These are phyloP conservation scores for Penicillium palitans DNA, from an alignment of 2,329 filamentous ascomycete genomes.

Conservation along the genomic window DNA sequence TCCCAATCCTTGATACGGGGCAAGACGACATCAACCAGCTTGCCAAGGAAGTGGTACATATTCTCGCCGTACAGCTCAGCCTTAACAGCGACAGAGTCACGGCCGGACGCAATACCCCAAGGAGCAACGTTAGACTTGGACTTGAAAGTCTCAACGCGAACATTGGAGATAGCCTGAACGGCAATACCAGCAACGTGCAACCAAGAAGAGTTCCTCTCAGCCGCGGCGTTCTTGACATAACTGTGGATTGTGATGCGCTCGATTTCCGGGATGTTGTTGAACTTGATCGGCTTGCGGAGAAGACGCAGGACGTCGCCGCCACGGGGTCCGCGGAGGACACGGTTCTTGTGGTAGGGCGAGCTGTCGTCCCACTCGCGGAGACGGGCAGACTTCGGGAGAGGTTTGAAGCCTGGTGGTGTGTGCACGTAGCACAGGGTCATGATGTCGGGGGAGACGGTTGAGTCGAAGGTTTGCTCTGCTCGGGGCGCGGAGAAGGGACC, in stretches of 20 bases:
- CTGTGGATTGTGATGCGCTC: slow-evolving; percentile 78
- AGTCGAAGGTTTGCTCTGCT: slow-evolving; percentile 84
- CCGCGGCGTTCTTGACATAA: slow-evolving; percentile 67
- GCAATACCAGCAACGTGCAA: slow-evolving; percentile 82
- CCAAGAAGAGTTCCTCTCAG: slow-evolving; percentile 65
- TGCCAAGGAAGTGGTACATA: slow-evolving; percentile 88
- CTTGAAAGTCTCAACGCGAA: slow-evolving; percentile 68
- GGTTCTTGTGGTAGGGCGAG: slow-evolving; percentile 92
- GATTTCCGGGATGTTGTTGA: slow-evolving; percentile 81
- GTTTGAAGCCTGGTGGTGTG: slow-evolving; percentile 71
- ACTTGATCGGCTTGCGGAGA: slow-evolving; percentile 62
- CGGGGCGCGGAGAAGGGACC: slow-evolving; percentile 88
- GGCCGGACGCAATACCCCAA: slow-evolving; percentile 72
- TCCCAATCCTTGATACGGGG: slow-evolving; percentile 96
- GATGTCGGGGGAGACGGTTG: slow-evolving; percentile 81
- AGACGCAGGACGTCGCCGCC: slow-evolving; percentile 63
- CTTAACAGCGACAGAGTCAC: slow-evolving; percentile 70
- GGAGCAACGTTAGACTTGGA: slow-evolving; percentile 69
- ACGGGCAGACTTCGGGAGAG: slow-evolving; percentile 60
- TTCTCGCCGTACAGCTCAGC: slow-evolving; percentile 74
- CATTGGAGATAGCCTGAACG: slow-evolving; percentile 80
- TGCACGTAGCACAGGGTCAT: slow-evolving; percentile 88
- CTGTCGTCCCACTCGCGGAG: slow-evolving; percentile 84
- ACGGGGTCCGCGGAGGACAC: slow-evolving; percentile 78
- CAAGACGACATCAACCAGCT: slow-evolving; percentile 84